phyloP scores from a whole-genome alignment of 108 stramenopile genomes.

The Phaeodactylum tricornutum region DNA sequence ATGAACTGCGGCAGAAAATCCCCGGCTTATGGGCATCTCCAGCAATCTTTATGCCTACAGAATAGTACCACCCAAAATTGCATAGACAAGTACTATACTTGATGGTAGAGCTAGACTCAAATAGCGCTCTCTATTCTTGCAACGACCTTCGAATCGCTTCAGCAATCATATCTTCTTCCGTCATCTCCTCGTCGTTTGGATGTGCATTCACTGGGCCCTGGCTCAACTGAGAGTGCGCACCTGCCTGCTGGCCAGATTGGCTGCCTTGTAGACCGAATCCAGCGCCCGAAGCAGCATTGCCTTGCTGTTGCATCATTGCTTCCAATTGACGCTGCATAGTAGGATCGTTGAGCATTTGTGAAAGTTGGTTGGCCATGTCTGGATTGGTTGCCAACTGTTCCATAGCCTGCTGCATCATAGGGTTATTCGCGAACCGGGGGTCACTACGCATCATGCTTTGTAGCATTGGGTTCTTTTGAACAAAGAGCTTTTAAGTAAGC shows the following conservation, averaged over 20 bases:
- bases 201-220: too few species aligned
- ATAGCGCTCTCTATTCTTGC: too few species aligned
- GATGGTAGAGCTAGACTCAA: too few species aligned
- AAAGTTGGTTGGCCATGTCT: conserved; percentile 52
- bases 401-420: conserved; percentile 47
- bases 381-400: conserved; percentile 49
- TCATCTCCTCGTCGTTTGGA: conserved; percentile 43
- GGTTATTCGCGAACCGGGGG: conserved; percentile 53
- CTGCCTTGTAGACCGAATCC: conserved; percentile 4
- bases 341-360: conserved; percentile 55
- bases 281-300: neutral
- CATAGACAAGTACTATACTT: too few species aligned
- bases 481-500: too few species aligned
- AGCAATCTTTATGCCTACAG: conserved; percentile 27
- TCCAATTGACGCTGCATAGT: conserved; percentile 22
- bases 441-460: conserved; percentile 72
- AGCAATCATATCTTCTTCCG: conserved; percentile 89
- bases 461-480: conserved; percentile 71
- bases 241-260: too few species aligned
- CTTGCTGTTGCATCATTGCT: conserved; percentile 26
- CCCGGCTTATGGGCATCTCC: conserved; percentile 35
- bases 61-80: too few species aligned
- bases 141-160: conserved; percentile 84
- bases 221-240: too few species aligned
- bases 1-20: conserved; percentile 34